Evolutionary conservation across 352 stramenopile species (phyloP), one percentile per base, ranked within the genome.

Genomic region (Pythium pyrilobum): DNA sequence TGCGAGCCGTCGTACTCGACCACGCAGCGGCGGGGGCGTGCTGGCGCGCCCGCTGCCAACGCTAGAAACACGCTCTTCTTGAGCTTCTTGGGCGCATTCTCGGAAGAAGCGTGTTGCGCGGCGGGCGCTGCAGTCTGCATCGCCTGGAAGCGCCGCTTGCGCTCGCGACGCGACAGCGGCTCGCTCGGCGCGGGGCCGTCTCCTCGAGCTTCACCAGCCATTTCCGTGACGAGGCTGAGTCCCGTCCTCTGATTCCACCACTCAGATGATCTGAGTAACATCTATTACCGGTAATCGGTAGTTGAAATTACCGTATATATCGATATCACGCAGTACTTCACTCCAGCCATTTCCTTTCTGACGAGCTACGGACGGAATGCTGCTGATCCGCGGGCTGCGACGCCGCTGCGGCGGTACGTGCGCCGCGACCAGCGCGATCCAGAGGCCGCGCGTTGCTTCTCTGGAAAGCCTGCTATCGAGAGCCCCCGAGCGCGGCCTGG

Each of bases 1-100:
- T 59, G 27, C 10, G 72, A 73, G 45, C 87, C 87, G 51, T 96
- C 85, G 59, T 96, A 96, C 44, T 74, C 67, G 24, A 89, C 39
- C 10, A 85, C 58, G 29, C 74, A 83, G 31, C 62, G 67, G 6
- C 71, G 68, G 6, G 60, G 60, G 21, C 41, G 25, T 8, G 12
- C 24, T 13, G n/a, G 33, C 4, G 38, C 44, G 24, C 52, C 55
- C 20, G 55, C 39, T 3, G 58, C 43, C 18, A 78, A 62, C 37
- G 59, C 67, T 41, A 88, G 62, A 57, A 78, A 85, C 6, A 21
- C 15, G 32, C 58, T 61, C 23, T 66, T 66, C 58, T 66, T 66
- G 45, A 66, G 58, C 46, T 46, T 59, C 34, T 55, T 59, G 6
- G 25, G 11, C 11, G 20, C 9, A 12, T 11, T 9, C 1, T 21